Conservation (phyloP, 2,329 filamentous ascomycete genomes). For the Canariomyces notabilis region DNA sequence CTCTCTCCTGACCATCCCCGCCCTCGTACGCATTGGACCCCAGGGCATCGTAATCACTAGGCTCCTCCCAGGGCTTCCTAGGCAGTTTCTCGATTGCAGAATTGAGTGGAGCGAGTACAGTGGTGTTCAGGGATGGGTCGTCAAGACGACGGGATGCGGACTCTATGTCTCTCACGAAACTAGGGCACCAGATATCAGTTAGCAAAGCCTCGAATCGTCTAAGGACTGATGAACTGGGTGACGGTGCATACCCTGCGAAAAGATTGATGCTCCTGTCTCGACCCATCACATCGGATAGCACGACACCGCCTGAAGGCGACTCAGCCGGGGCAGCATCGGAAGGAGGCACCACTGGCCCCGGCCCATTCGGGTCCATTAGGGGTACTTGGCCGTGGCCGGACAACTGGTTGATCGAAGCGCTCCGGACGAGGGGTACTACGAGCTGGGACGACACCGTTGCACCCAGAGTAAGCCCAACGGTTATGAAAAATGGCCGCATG, state of each 20-base stretch:
- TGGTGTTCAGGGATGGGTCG: slow-evolving; percentile 63
- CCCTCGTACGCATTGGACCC: slow-evolving; percentile 74
- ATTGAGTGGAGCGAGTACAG: slow-evolving; percentile 84
- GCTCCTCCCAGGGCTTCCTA: slow-evolving; percentile 81
- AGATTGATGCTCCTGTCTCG: slow-evolving; percentile 74
- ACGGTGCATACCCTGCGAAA: slow-evolving; percentile 57
- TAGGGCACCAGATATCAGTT: slow-evolving; percentile 5
- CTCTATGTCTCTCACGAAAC: slow-evolving; percentile 68
- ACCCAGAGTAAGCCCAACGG: slow-evolving; percentile 16
- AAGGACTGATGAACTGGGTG: not conserved
- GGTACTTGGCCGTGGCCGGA: slow-evolving; percentile 26
- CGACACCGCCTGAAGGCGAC: slow-evolving; percentile 43
- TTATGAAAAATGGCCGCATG: slow-evolving; percentile 19
- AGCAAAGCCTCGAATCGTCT: not conserved
- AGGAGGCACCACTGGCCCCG: slow-evolving; percentile 26
- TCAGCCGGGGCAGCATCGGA: slow-evolving; percentile 17
- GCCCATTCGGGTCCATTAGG: slow-evolving; percentile 29
- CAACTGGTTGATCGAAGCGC: slow-evolving; percentile 17
- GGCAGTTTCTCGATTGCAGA: slow-evolving; percentile 71
- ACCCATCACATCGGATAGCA: slow-evolving; percentile 80
- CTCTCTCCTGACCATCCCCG: slow-evolving; percentile 66
- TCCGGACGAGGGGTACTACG: slow-evolving; percentile 20
- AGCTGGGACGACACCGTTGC: slow-evolving; percentile 23
- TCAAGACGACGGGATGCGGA: slow-evolving; percentile 64
- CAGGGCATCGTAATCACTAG: slow-evolving; percentile 62